A percentile compares a stretch with the other conserved stretches of the same genome.
phyloP scores from a whole-genome alignment of 2,329 filamentous ascomycete species.

The Pseudophaeomoniella oleicola region DNA sequence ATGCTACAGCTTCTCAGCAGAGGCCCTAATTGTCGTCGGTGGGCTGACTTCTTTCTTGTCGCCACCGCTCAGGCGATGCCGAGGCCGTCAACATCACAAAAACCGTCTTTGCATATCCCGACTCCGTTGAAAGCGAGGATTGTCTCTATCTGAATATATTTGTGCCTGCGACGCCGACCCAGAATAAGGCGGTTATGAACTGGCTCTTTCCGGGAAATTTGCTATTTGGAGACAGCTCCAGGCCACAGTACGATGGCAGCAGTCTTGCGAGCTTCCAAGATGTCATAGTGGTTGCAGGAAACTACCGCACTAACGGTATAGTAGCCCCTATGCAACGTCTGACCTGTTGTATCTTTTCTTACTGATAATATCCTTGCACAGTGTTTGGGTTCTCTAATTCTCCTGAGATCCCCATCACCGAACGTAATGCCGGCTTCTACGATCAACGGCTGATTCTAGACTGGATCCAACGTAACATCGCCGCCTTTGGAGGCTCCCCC shows the following conservation, averaged over 20 bases:
- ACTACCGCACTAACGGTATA: slow-evolving; percentile 18
- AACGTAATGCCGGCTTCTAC: slow-evolving; percentile 19
- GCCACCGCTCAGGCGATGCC: slow-evolving; percentile 1
- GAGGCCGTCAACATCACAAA: slow-evolving; percentile 15
- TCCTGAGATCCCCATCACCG: slow-evolving; percentile 17
- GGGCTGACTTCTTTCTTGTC: too few relatives aligned
- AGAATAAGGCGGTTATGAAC: slow-evolving; percentile 21
- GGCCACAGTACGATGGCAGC: slow-evolving; percentile 19
- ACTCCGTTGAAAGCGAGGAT: slow-evolving; percentile 20
- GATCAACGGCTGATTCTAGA: slow-evolving; percentile 22
- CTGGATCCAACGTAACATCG: slow-evolving; percentile 23
- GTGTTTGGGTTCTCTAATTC: slow-evolving; percentile 27
- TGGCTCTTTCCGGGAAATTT: slow-evolving; percentile 28
- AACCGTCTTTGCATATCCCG: slow-evolving; percentile 10
- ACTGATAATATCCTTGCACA: too few relatives aligned
- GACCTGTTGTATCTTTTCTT: too few relatives aligned
- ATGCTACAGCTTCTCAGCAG: too few relatives aligned
- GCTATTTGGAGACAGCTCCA: slow-evolving; percentile 15
- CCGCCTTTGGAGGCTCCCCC: slow-evolving; percentile 19
- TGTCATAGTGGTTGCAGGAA: slow-evolving; percentile 19
- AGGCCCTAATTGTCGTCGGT: too few relatives aligned
- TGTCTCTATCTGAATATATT: slow-evolving; percentile 28
- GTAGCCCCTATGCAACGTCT: background rate
- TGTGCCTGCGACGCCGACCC: slow-evolving; percentile 14
- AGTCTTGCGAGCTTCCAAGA: slow-evolving; percentile 21